Evolutionary conservation across 2,329 filamentous ascomycete species (phyloP).

Genomic region (Zasmidium cellare): DNA sequence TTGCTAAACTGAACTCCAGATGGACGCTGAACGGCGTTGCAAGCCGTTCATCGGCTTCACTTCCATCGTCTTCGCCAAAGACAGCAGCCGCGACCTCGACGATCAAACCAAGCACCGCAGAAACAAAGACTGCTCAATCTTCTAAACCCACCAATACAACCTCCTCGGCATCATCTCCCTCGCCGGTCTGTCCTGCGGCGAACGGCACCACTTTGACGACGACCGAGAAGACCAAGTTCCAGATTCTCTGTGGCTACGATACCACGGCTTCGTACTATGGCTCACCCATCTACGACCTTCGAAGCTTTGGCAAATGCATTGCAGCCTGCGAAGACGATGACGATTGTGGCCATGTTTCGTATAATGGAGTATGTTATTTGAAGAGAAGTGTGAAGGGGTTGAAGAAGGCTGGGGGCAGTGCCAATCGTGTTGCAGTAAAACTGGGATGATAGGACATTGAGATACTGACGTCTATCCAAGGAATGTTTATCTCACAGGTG

Average conservation of each 20-base stretch:
- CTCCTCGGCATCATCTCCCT: not conserved
- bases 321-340: not conserved
- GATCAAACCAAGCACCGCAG: conserved; percentile 36
- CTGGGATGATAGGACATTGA: too few species aligned
- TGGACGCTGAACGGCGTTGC: not conserved
- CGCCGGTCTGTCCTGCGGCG: not conserved
- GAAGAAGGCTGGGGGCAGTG: not conserved
- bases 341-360: conserved; percentile 1
- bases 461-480: too few species aligned
- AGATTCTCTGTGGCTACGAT: conserved; percentile 2
- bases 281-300: not conserved
- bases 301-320: conserved; percentile 6
- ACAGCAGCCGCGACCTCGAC: not conserved
- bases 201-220: conserved; percentile 2
- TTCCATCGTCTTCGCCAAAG: not conserved
- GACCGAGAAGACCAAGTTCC: conserved; percentile 1
- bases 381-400: conserved; percentile 2
- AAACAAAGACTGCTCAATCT: not conserved
- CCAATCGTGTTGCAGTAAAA: conserved; percentile 5
- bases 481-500: too few species aligned
- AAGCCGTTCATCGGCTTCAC: not conserved
- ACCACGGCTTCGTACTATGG: not conserved
- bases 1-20: not conserved
- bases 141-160: not conserved
- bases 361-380: conserved; percentile 5